Conservation (phyloP, 352 stramenopile species). For the Phytophthora ramorum region DNA sequence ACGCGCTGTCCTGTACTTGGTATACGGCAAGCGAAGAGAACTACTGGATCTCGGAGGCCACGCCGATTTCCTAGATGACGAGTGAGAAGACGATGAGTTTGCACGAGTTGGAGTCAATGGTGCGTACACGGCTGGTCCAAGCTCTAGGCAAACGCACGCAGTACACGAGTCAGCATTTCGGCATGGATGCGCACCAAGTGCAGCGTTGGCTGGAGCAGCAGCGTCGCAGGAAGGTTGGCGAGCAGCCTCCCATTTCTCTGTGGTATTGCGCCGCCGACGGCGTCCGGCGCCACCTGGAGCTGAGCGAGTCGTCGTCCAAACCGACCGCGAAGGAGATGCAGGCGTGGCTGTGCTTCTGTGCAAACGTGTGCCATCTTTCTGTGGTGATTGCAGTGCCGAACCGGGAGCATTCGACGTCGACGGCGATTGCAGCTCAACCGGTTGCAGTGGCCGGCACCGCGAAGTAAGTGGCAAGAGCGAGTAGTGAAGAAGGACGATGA, state of each 20-base stretch:
- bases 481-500: constrained; percentile 4
- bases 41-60: constrained; percentile 39
- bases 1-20: constrained; percentile 35
- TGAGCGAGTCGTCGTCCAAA: constrained; percentile 16
- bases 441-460: constrained; percentile 9
- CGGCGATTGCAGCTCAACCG: constrained; percentile 1
- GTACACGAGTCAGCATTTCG: constrained; percentile 43
- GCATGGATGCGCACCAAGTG: constrained; percentile 33
- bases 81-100: constrained; percentile 30
- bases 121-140: constrained; percentile 43
- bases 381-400: constrained; percentile 34
- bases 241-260: constrained; percentile 41
- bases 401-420: constrained; percentile 4
- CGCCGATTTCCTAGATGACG: constrained; percentile 17
- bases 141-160: constrained; percentile 37
- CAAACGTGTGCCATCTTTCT: constrained; percentile 68
- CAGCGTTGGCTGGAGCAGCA: constrained; percentile 46
- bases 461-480: constrained; percentile 20
- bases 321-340: constrained; percentile 28
- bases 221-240: constrained; percentile 23
- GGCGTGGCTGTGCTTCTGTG: constrained; percentile 75
- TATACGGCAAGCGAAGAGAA: constrained; percentile 39
- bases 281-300: constrained; percentile 26
- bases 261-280: constrained; percentile 52
- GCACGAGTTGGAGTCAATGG: constrained; percentile 41